Evolutionary conservation across 1,284 basidiomycete species (phyloP), one percentile per base, ranked within the genome.

Genomic region (Fereydounia khargensis): DNA sequence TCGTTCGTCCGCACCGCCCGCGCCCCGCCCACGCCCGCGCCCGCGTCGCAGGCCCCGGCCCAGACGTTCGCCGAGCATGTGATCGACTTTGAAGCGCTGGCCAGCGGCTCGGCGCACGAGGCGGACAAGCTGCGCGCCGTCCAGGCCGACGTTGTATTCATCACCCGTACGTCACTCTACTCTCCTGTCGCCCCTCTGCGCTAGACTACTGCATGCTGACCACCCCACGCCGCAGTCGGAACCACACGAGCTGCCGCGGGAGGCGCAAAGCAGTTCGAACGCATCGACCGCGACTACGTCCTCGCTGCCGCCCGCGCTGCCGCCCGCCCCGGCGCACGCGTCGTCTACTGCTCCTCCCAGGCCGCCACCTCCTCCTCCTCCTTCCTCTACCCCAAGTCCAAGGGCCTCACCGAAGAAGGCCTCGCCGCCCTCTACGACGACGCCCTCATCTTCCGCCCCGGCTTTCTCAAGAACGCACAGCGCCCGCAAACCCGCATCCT

Each of bases 201-300:
- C n/a, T n/a, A n/a, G n/a, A n/a, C n/a, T n/a, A n/a, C n/a, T n/a
- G n/a, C n/a, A n/a, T n/a, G n/a, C n/a, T n/a, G n/a, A n/a, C n/a
- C n/a, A n/a, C n/a, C n/a, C n/a, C n/a, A n/a, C n/a, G n/a, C n/a
- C n/a, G n/a, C n/a, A n/a, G n/a, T 68, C 34, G 65, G 65, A 9
- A 68, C 65, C 0, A 68, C 63, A 1, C 47, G 58, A 4, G 63
- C 55, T 1, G 44, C 48, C 0, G 87, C 86, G 0, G 86, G 86
- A 2, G 81, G 82, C 50, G 81, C 82, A 1, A 81, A 79, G 18
- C 79, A 79, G 3, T 89, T 88, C 48, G 83, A 85, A 70, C 84
- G 82, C 76, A 87, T 89, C 56, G 87, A 89, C 22, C 78, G 84
- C 68, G 85, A 85, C 67, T 88, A 87, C 68, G 86, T 88, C 17